Conservation (phyloP, 257 asterid genomes). For the Nicotiana otophora region DNA sequence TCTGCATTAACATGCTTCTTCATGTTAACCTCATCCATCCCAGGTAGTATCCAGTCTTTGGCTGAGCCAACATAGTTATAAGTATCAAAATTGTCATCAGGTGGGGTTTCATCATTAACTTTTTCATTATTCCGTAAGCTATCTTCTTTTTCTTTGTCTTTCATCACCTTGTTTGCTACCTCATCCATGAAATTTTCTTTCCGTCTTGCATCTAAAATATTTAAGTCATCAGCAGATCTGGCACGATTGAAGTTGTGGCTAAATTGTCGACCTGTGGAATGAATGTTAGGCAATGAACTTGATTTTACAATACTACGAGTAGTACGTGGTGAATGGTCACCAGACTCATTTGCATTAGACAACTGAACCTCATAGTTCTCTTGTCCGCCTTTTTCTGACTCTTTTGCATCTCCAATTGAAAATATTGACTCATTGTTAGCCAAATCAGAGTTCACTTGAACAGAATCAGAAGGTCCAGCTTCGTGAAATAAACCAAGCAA, state of each 20-base stretch:
- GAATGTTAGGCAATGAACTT: conserved; percentile 61
- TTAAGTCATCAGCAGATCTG: conserved; percentile 71
- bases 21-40: conserved; percentile 35
- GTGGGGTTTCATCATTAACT: conserved; percentile 39
- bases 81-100: conserved; percentile 37
- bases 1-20: conserved; percentile 33
- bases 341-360: conserved; percentile 46
- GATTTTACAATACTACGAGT: conserved; percentile 49
- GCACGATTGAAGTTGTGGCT: conserved; percentile 25
- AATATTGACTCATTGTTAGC: conserved; percentile 39
- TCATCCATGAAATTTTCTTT: conserved; percentile 32
- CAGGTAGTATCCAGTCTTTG: conserved; percentile 85
- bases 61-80: conserved; percentile 60
- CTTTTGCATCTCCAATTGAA: conserved; percentile 48
- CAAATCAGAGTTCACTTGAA: conserved; percentile 46
- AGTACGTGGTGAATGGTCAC: conserved; percentile 30
- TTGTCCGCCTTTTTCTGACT: conserved; percentile 35
- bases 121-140: conserved; percentile 25
- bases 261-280: conserved; percentile 30
- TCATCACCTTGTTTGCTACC: conserved; percentile 23
- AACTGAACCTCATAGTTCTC: conserved; percentile 35
- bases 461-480: conserved; percentile 47
- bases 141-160: conserved; percentile 32
- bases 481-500: conserved; percentile 43
- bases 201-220: conserved; percentile 36